Percentiles rank a stretch among this genome's conserved stretches.
Evolutionary conservation across 441 rosid species (phyloP).

Genomic region (Monsonia emarginata): DNA sequence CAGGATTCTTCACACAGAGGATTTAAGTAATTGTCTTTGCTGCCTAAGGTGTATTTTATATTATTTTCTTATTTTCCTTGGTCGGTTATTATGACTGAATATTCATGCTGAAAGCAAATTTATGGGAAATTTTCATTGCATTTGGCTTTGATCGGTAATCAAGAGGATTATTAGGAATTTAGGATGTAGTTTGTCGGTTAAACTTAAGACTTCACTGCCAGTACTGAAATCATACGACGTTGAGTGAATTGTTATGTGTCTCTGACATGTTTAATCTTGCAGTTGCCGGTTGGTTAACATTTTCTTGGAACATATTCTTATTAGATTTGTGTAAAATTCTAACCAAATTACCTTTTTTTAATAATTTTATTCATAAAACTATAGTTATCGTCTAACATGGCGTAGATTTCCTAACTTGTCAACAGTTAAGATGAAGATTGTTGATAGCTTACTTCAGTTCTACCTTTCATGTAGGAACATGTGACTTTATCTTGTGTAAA

Average conservation of each 20-base stretch:
- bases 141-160: neutral
- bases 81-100: too few species aligned
- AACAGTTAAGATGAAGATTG: neutral
- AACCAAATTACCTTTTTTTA: neutral
- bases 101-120: too few species aligned
- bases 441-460: neutral
- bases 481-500: neutral
- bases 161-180: neutral
- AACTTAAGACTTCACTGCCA: neutral
- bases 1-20: neutral
- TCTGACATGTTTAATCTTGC: neutral
- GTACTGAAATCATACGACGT: neutral
- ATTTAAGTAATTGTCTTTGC: neutral
- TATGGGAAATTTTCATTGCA: too few species aligned
- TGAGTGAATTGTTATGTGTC: neutral
- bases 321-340: neutral
- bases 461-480: neutral
- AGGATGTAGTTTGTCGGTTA: neutral
- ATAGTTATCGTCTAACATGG: neutral
- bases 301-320: neutral
- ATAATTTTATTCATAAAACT: neutral
- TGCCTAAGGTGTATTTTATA: neutral
- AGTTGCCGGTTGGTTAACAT: neutral
- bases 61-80: neutral
- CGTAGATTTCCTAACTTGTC: neutral